Evolutionary conservation across 2,329 filamentous ascomycete species (phyloP), one percentile per base, ranked within the genome.

Genomic region (Xylaria sp.): DNA sequence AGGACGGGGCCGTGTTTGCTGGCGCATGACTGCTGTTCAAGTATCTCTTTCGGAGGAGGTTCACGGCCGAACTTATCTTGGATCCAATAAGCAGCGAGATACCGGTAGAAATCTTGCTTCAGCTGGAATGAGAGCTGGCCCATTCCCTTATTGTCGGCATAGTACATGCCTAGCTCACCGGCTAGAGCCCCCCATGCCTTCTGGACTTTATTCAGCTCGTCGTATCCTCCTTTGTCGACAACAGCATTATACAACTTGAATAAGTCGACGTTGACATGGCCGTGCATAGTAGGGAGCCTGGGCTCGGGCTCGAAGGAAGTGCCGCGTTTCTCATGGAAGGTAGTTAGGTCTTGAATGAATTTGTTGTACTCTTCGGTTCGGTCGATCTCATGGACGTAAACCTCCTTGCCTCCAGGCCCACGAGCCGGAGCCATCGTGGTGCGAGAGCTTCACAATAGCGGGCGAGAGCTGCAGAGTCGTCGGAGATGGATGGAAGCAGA

Each of bases 61-160:
- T 94, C 92, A 78, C 91, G 89, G 61, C 89, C 87, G 80, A 94
- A 91, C 47, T 94, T 81, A 11, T 89, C 90, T 53, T 87, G 88
- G 74, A 97, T 96, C 79, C 97, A 94, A 79, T 92, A 97, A 1
- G 94, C 93, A 13, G 91, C 91, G 50, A 97, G 86, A 74, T 95
- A 93, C 79, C 93, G 94, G 83, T 96, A 96, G 81, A 96, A 97
- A 69, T 92, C 89, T 63, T 92, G 91, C 81, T 97, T 97, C 63
- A 97, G 83, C 66, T 91, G 87, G 80, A 96, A 97, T 15, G 93
- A 93, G 66, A 93, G 89, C n/a, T 93, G 92, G 6, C 93, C 86
- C 69, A 87, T 67, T 6, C 73, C 75, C 49, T 77, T 78, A 38
- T 92, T 89, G 76, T 95, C 94, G 74, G 87, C 85, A 63, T 89